A percentile compares a stretch with the other conserved stretches of the same genome.
phyloP scores from a whole-genome alignment of 306 rosid species.

The Cucurbita moschata region DNA sequence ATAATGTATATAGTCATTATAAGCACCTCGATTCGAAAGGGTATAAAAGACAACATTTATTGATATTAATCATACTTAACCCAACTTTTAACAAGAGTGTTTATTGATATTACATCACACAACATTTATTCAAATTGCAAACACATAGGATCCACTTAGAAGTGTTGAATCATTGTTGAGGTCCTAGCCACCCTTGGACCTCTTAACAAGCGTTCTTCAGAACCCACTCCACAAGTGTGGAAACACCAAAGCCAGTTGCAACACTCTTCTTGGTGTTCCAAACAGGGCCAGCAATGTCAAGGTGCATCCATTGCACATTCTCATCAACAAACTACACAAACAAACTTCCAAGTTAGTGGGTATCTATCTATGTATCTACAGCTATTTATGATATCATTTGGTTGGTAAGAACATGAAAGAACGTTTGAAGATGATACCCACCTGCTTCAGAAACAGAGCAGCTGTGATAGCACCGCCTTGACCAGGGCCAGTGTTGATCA shows the following conservation, averaged over 20 bases:
- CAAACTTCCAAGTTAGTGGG: background rate
- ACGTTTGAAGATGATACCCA: background rate
- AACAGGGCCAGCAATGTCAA: constrained; percentile 90
- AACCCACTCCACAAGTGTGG: constrained; percentile 89
- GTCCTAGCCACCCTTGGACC: no score
- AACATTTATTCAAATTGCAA: background rate
- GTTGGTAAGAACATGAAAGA: no score
- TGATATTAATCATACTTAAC: no score
- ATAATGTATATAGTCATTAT: no score
- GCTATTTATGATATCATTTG: no score
- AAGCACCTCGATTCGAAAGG: no score
- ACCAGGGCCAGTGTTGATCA: constrained; percentile 38
- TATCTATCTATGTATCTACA: no score
- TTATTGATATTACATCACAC: background rate
- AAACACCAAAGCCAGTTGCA: constrained; percentile 75
- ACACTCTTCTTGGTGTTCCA: constrained; percentile 59
- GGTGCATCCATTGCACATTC: constrained; percentile 90
- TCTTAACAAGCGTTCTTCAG: constrained; percentile 48
- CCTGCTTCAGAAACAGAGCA: constrained; percentile 95
- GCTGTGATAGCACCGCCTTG: constrained; percentile 85
- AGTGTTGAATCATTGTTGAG: background rate
- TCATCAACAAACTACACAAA: constrained; percentile 79
- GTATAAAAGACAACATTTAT: no score
- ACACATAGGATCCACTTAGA: background rate
- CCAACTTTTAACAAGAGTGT: background rate